phyloP scores from a whole-genome alignment of 2,329 filamentous ascomycete genomes.

The Arthrobotrys iridis region DNA sequence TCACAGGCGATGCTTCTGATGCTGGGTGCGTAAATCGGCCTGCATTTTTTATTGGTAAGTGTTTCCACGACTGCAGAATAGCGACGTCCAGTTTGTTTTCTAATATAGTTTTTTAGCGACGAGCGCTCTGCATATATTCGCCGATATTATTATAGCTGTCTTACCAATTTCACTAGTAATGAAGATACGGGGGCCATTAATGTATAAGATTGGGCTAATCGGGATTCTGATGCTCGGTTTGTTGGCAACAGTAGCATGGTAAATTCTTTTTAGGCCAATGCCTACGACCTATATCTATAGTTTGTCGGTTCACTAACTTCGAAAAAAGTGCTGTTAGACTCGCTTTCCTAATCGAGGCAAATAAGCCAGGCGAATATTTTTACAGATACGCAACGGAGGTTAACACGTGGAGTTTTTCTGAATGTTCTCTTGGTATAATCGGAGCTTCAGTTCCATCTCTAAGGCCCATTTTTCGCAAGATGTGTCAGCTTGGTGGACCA shows the following conservation, averaged over 20 bases:
- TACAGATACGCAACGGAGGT: conserved; percentile 17
- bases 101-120: conserved; percentile 11
- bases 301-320: neutral
- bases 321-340: conserved; percentile 22
- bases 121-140: conserved; percentile 28
- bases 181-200: conserved; percentile 25
- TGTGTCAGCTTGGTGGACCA: neutral
- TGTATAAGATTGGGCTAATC: conserved; percentile 23
- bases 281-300: neutral
- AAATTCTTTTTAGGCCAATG: neutral
- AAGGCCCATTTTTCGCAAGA: conserved; percentile 29
- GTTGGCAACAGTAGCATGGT: conserved; percentile 36
- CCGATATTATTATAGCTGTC: conserved; percentile 36
- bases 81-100: neutral
- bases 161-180: conserved; percentile 35
- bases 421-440: conserved; percentile 44
- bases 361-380: neutral
- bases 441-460: conserved; percentile 45
- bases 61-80: neutral
- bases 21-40: conserved; percentile 8
- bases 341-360: conserved; percentile 23
- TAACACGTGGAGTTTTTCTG: conserved; percentile 31
- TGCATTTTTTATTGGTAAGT: conserved; percentile 35
- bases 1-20: neutral
- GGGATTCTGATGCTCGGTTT: conserved; percentile 35